Evolutionary conservation across 2,329 filamentous ascomycete genomes (phyloP), one percentile per base, ranked within the genome.

Genomic region (Trichoderma hamatum): DNA sequence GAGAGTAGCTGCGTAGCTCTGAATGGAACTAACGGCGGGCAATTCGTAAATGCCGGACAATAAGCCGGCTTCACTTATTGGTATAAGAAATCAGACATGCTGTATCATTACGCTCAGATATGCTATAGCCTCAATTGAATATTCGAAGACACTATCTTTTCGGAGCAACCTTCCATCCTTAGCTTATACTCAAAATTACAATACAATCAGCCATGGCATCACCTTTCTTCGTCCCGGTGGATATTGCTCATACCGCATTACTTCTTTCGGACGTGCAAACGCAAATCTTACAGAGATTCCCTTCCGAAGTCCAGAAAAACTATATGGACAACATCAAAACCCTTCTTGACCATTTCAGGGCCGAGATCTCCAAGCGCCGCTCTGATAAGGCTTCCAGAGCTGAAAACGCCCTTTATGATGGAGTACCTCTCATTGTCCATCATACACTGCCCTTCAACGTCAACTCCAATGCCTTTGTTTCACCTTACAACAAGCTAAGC

Each of bases 261-360:
- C 49, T 65, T 21, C 43, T 65, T 28, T 65, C 61, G n/a, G 61
- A 65, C 26, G 49, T 65, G 19, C 61, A 65, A 28, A 65, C 61
- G n/a, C 61, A 65, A 5, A 65, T 65, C 24, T 10, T 65, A n/a
- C 11, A n/a, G 16, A 49, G 61, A 11, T 65, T 65, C 43, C 24
- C 32, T 4, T 4, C n/a, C 3, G 61, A 65, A 6, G 39, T 6
- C 10, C 58, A 60, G 11, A 11, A 21, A 13, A 11, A 2, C 1
- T 60, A 60, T 14, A 30, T 46, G 24, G 26, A 24, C 5, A n/a
- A 60, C 24, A 30, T 60, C 5, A 21, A 60, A 14, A 46, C 7
- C 0, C 36, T 60, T 10, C 58, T 60, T 21, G 16, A 11, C 1
- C 26, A 43, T 3, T 60, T 60, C 1, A 24, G 58, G 13, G 2